Conservation (phyloP, 176 grass and related monocot genomes). For the Avena atlantica region DNA sequence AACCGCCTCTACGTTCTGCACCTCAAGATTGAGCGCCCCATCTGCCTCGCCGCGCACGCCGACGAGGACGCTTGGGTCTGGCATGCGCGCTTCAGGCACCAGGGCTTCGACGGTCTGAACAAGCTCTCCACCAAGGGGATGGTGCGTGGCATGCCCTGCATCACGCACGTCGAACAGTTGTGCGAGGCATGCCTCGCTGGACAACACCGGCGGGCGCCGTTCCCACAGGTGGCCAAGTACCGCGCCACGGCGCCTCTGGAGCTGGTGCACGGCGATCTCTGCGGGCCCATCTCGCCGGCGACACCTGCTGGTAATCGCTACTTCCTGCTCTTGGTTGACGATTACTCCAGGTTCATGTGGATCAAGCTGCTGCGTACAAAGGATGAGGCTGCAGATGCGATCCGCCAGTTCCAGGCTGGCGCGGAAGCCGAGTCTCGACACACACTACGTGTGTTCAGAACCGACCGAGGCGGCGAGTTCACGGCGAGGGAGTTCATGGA, state of each 20-base stretch:
- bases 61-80: not conserved
- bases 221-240: not conserved
- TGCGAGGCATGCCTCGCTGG: not conserved
- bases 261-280: not conserved
- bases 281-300: not conserved
- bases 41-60: not conserved
- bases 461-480: no score
- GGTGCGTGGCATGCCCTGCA: no score
- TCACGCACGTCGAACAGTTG: not conserved
- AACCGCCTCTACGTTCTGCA: not conserved
- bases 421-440: no score
- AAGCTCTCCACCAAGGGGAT: no score
- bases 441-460: no score
- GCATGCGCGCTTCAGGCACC: not conserved
- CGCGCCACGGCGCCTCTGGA: not conserved
- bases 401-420: no score
- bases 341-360: no score
- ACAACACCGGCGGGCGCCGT: not conserved
- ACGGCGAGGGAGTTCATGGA: no score
- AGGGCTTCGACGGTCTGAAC: not conserved
- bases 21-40: not conserved
- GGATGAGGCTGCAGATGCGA: no score
- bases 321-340: no score
- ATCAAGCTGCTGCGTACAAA: no score
- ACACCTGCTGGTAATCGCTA: not conserved